Percentiles rank a stretch among this genome's conserved stretches.
Evolutionary conservation across 805 yeast genomes (phyloP).

Genomic region (Candida succiphila): DNA sequence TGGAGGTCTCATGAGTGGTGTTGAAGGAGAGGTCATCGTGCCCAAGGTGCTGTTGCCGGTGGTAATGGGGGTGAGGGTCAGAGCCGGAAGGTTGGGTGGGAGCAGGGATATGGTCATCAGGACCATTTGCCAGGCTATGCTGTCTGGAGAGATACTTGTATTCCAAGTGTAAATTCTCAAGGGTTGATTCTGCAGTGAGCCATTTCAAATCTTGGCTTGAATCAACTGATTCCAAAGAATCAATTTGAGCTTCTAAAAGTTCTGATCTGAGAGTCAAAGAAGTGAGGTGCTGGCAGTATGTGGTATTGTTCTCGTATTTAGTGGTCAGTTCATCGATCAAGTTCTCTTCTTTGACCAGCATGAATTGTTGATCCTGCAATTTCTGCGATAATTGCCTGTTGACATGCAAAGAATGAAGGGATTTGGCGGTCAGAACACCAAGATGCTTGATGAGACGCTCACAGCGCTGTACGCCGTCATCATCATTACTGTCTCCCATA

Average conservation of each 20-base stretch:
- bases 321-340: conserved; percentile 13
- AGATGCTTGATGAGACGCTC: conserved; percentile 9
- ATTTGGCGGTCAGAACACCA: conserved; percentile 7
- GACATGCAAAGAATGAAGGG: conserved; percentile 6
- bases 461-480: conserved; percentile 1
- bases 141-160: conserved; percentile 25
- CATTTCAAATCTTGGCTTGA: conserved; percentile 27
- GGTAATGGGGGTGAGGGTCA: neutral
- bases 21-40: neutral
- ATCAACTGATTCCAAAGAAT: conserved; percentile 12
- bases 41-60: neutral
- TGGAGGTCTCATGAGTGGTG: neutral
- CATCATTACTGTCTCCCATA: too few species aligned
- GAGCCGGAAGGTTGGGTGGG: neutral
- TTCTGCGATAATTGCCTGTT: conserved; percentile 9
- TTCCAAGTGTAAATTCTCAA: conserved; percentile 32
- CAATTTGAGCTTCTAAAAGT: conserved; percentile 23
- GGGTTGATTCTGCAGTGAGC: conserved; percentile 35
- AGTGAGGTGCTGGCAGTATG: conserved; percentile 20
- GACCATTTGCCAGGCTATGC: conserved; percentile 11
- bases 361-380: conserved; percentile 9
- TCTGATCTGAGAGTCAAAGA: conserved; percentile 23
- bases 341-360: conserved; percentile 11
- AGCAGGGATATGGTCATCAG: neutral
- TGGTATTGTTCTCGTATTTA: conserved; percentile 15